phyloP scores from a whole-genome alignment of 1,284 basidiomycete genomes.

The Ganoderma resinaceum region DNA sequence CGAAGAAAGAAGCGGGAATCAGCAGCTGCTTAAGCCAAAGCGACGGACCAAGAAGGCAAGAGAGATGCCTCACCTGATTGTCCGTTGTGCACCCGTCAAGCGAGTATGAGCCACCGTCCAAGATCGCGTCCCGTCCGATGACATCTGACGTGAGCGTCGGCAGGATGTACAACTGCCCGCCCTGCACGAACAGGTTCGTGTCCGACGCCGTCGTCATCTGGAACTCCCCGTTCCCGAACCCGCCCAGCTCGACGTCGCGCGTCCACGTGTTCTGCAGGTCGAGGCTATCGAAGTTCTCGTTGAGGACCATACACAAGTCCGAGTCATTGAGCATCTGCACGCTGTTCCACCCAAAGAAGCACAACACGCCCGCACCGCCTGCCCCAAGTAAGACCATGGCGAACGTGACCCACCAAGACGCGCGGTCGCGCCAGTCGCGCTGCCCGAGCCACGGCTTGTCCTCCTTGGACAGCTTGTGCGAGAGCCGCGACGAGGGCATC shows the following conservation, averaged over 20 bases:
- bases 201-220: slow-evolving; percentile 72
- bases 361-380: slow-evolving; percentile 52
- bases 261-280: slow-evolving; percentile 63
- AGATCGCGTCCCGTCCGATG: slow-evolving; percentile 61
- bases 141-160: slow-evolving; percentile 80
- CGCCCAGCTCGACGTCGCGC: slow-evolving; percentile 75
- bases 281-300: slow-evolving; percentile 70
- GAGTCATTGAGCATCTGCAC: slow-evolving; percentile 45
- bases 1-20: neutral
- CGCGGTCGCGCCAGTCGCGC: slow-evolving; percentile 55
- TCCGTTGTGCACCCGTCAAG: slow-evolving; percentile 69
- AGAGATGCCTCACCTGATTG: slow-evolving; percentile 36
- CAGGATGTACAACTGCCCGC: slow-evolving; percentile 79
- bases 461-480: slow-evolving; percentile 51
- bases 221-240: slow-evolving; percentile 85
- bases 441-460: slow-evolving; percentile 72
- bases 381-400: slow-evolving; percentile 52
- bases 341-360: slow-evolving; percentile 53
- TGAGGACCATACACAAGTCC: slow-evolving; percentile 70
- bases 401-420: slow-evolving; percentile 67
- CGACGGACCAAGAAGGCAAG: neutral
- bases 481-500: slow-evolving; percentile 55
- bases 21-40: neutral
- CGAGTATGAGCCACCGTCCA: slow-evolving; percentile 70
- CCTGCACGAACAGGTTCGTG: slow-evolving; percentile 74